phyloP scores from a whole-genome alignment of 2,329 filamentous ascomycete genomes.

The Talaromyces sp. region DNA sequence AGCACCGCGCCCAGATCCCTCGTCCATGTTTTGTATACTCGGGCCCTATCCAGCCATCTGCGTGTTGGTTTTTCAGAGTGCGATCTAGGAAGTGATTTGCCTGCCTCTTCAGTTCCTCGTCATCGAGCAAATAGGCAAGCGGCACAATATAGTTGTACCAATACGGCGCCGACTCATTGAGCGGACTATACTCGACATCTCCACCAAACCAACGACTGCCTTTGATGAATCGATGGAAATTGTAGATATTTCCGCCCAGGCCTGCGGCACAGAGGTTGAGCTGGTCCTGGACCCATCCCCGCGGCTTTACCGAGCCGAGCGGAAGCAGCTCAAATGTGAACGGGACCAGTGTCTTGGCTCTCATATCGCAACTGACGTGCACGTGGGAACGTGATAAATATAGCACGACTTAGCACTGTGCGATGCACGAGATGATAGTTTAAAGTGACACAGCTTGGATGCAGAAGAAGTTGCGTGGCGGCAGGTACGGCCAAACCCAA shows the following conservation, averaged over 20 bases:
- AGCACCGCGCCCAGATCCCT: conserved; percentile 11
- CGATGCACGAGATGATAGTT: not conserved
- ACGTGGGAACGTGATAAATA: not conserved
- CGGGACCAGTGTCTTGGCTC: conserved; percentile 2
- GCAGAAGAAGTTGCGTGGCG: not conserved
- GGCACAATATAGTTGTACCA: conserved; percentile 13
- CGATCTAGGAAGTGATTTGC: conserved; percentile 9
- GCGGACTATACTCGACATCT: conserved; percentile 7
- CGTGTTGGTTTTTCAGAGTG: conserved; percentile 9
- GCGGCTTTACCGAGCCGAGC: conserved; percentile 8
- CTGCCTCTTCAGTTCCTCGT: conserved; percentile 10
- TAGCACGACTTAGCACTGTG: not conserved
- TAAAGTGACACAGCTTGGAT: not conserved
- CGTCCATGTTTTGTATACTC: conserved; percentile 8
- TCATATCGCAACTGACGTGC: conserved; percentile 2
- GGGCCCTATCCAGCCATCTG: conserved; percentile 11
- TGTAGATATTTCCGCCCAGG: conserved; percentile 10
- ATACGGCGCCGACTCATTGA: conserved; percentile 11
- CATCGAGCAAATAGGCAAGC: conserved; percentile 11
- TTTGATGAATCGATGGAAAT: conserved; percentile 10
- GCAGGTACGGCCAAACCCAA: not conserved
- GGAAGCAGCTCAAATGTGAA: conserved; percentile 12
- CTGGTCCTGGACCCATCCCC: conserved; percentile 10
- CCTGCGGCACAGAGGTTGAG: conserved; percentile 10
- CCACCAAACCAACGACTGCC: conserved; percentile 9